These are phyloP conservation scores for Claviceps sorghi DNA, from an alignment of 2,329 filamentous ascomycete species.

Conservation along the genomic window DNA sequence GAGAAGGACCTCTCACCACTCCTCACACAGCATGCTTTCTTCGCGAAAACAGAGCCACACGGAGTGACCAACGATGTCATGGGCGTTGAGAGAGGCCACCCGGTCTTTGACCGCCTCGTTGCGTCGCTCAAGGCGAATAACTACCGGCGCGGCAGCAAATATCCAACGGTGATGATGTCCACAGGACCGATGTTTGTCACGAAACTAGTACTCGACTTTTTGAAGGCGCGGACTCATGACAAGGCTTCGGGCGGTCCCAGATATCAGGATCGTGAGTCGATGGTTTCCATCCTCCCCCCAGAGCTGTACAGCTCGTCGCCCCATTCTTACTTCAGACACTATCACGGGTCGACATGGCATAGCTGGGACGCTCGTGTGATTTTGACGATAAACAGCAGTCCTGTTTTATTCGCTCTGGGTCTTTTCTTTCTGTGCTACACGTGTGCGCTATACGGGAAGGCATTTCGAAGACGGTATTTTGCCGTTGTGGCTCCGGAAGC, in stretches of 20 bases:
- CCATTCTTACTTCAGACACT: neutral
- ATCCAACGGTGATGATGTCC: constrained; percentile 3
- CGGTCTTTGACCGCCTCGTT: neutral
- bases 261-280: neutral
- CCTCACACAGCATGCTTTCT: neutral
- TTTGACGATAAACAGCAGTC: neutral
- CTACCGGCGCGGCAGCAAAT: constrained; percentile 1
- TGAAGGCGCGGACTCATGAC: neutral
- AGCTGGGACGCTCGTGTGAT: neutral
- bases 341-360: constrained; percentile 1
- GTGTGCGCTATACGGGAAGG: neutral
- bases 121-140: neutral
- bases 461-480: neutral
- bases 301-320: neutral
- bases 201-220: neutral
- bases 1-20: neutral
- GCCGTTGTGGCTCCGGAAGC: neutral
- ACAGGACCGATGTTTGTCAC: constrained; percentile 3
- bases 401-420: neutral
- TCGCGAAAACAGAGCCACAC: neutral
- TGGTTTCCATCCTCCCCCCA: neutral
- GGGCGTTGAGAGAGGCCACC: neutral
- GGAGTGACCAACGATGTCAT: constrained; percentile 2
- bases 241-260: neutral
- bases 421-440: neutral